A percentile compares a stretch with the other conserved stretches of the same genome.
phyloP scores from a whole-genome alignment of 495 filamentous ascomycete species.

The Emericellopsis terricola region DNA sequence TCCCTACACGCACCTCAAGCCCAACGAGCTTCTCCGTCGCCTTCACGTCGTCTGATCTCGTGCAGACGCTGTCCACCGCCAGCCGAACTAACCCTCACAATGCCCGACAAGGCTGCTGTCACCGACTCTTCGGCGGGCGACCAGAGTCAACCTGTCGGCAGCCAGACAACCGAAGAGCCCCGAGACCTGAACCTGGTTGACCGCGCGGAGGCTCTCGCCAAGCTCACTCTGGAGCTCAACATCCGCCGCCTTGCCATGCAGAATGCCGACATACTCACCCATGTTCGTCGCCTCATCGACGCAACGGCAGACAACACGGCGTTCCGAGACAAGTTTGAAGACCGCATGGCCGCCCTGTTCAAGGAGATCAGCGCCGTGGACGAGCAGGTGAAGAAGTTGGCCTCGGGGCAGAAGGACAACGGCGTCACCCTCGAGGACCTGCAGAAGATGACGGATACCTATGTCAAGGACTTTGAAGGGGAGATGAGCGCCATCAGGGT shows the following conservation, averaged over 20 bases:
- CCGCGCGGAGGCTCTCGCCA: background rate
- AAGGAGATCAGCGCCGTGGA: slow-evolving; percentile 6
- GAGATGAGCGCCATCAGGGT: background rate
- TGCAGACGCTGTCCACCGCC: too few relatives aligned
- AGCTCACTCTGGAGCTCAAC: slow-evolving; percentile 1
- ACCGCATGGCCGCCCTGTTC: background rate
- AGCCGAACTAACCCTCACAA: too few relatives aligned
- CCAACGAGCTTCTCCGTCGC: too few relatives aligned
- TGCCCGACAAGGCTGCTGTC: too few relatives aligned
- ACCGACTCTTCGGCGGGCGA: too few relatives aligned
- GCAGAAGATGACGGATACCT: background rate
- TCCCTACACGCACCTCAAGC: too few relatives aligned
- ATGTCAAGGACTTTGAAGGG: background rate
- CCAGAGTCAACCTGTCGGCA: too few relatives aligned
- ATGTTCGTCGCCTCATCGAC: background rate
- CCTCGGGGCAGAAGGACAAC: background rate
- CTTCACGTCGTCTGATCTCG: too few relatives aligned
- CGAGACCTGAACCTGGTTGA: background rate
- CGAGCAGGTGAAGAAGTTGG: slow-evolving; percentile 20
- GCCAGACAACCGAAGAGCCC: too few relatives aligned
- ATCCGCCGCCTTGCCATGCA: background rate
- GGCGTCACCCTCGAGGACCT: background rate
- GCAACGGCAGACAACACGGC: background rate
- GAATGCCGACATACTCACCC: background rate
- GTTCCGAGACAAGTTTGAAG: background rate